Evolutionary conservation across 441 rosid species (phyloP), one percentile per base, ranked within the genome.

Genomic region (Adansonia rubrostipa): DNA sequence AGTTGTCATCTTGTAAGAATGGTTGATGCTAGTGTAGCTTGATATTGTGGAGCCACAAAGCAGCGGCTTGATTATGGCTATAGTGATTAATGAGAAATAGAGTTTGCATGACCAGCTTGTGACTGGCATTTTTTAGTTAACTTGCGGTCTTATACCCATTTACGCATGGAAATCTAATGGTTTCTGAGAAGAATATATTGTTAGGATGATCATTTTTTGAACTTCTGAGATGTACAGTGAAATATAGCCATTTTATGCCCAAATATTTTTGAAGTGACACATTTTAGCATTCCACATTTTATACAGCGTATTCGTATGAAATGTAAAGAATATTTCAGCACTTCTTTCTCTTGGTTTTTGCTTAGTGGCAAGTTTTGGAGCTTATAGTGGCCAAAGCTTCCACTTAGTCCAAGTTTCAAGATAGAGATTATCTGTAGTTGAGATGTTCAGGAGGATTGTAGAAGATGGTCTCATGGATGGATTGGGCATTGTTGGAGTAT

Each of bases 291-390:
- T 71, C 24, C 20, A 33, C 33, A 28, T 28, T 1, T 28, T 28
- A 28, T 28, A 28, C 33, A 28, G 33, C 33, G 33, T 28, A 28
- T 28, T 28, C 2, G 33, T 28, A 28, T 28, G 33, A n/a, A 50
- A n/a, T 6, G 2, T 70, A 48, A 13, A 48, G 5, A 71, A 22
- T 11, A 71, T 28, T 6, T 14, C 58, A 22, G 36, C 28, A 20
- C 56, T 28, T 28, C 3, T 28, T 56, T 69, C 10, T 47, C 73
- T 69, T 47, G 73, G 73, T 20, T 70, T 70, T 70, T 50, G 19
- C 19, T 48, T 70, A 7, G 70, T 36, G 47, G 48, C 22, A 40
- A 36, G 24, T 1, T 40, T 36, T 42, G 5, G 13, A 36, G 22
- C 47, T 22, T 40, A 65, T 65, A 40, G 70, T 15, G 48, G 11